Conservation (phyloP, 2,329 filamentous ascomycete species). For the Pseudopyricularia cyperi region DNA sequence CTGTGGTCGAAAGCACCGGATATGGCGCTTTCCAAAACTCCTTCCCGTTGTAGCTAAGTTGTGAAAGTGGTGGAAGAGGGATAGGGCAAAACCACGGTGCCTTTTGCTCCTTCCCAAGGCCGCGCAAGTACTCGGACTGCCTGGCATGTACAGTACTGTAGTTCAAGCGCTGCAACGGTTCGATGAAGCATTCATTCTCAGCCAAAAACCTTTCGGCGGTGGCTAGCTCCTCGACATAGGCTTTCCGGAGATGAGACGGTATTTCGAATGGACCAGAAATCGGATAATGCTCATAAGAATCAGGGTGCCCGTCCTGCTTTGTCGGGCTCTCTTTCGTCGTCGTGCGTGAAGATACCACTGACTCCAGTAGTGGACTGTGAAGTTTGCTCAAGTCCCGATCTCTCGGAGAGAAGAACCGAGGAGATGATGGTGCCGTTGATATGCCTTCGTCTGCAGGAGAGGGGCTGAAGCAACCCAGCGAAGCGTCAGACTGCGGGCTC, state of each 20-base stretch:
- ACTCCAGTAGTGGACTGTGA: background rate
- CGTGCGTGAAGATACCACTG: background rate
- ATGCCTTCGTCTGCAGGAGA: background rate
- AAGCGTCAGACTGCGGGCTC: background rate
- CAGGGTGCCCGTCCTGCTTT: background rate
- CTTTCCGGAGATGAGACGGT: background rate
- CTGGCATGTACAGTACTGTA: background rate
- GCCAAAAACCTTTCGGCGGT: constrained; percentile 1
- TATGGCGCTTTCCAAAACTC: constrained; percentile 1
- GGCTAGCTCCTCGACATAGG: background rate
- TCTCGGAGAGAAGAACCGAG: background rate
- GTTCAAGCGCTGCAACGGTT: background rate
- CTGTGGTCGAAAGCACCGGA: background rate
- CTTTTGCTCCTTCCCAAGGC: background rate
- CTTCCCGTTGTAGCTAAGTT: background rate
- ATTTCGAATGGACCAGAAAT: background rate
- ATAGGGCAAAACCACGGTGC: constrained; percentile 1
- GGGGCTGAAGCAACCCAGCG: background rate
- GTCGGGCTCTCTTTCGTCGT: too few relatives aligned
- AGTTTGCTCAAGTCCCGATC: background rate
- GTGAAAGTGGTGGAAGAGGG: background rate
- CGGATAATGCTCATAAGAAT: background rate
- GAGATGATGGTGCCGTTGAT: constrained; percentile 2
- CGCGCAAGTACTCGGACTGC: background rate
- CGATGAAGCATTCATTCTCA: background rate